Evolutionary conservation across 345 rosid species (phyloP), one percentile per base, ranked within the genome.

Genomic region (Bruguiera gymnorhiza): DNA sequence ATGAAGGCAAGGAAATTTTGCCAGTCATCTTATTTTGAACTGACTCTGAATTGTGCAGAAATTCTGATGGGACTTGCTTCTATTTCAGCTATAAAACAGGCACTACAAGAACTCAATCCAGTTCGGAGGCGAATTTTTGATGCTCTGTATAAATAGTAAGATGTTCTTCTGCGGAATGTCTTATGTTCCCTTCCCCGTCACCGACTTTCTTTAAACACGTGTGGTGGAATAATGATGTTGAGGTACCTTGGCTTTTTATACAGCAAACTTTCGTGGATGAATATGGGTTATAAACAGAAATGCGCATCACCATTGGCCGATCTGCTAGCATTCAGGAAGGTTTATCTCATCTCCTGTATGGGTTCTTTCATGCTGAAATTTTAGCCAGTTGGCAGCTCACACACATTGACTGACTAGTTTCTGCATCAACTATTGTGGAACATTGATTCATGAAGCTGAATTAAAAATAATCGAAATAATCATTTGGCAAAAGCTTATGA

Each of bases 251-350:
- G 68, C 61, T 73, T 21, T 0, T 59, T 80, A 39, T 66, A 55
- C 88, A 95, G 97, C 84, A 95, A 95, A 78, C 99, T 92, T 59
- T n/a, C 13, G 24, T 88, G 97, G 93, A 85, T 95, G 99, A 89
- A 95, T 70, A 73, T 53, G 29, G 99, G 99, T 39, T 90, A 87
- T 63, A 92, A 86, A 68, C 96, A 92, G 30, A 85, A 78, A 67
- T 67, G 82, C 10, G 97, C 99, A 65, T 95, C 97, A 36, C 96
- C 85, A 19, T 64, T 95, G 65, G 97, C 96, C 30, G 97, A 95
- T 81, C 81, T 95, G 43, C 75, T 95, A 68, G 99, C 97, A 67
- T 95, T 95, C 89, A 86, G 97, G 76, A 95, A 94, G 98, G 98
- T 94, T 62, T 7, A 29, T 34, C 23, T 48, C 29, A 18, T 57